Conservation (phyloP, 2,329 filamentous ascomycete species). For the Helminthosporium solani region DNA sequence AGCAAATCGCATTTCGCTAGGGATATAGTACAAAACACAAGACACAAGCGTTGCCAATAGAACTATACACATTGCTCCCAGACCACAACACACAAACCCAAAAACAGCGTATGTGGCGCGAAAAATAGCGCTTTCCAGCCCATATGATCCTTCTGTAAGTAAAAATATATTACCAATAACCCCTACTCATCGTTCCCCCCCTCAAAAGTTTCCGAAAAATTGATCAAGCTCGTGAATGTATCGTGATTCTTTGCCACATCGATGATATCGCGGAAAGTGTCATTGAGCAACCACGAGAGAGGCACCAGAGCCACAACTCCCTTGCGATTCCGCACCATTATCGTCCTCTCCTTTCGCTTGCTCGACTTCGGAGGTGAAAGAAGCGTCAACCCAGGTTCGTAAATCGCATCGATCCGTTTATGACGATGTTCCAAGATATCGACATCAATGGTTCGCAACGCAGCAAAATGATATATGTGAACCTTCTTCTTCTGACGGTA, state of each 20-base stretch:
- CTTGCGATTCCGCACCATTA: constrained; percentile 15
- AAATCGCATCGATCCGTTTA: constrained; percentile 27
- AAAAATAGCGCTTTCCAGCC: too few species aligned
- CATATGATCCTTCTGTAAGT: too few species aligned
- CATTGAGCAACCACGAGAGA: constrained; percentile 24
- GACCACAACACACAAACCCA: too few species aligned
- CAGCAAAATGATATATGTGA: constrained; percentile 71
- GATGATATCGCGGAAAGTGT: constrained; percentile 8
- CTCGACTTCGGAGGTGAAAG: constrained; percentile 7
- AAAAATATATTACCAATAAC: not conserved
- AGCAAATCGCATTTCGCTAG: too few species aligned
- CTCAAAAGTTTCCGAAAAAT: constrained; percentile 30
- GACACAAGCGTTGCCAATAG: too few species aligned
- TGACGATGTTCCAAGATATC: constrained; percentile 50
- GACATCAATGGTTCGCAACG: constrained; percentile 65
- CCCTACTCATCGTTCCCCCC: constrained; percentile 13
- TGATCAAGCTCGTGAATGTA: constrained; percentile 29
- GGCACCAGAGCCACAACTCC: constrained; percentile 30
- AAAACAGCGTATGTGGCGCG: too few species aligned
- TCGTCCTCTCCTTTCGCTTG: constrained; percentile 26
- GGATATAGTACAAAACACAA: too few species aligned
- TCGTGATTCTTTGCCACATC: constrained; percentile 14
- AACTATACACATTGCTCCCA: too few species aligned
- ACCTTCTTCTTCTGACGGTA: constrained; percentile 60
- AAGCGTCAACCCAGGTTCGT: not conserved